Evolutionary conservation across 192 early-diverging fungal species (phyloP).

Genomic region (Dispira simplex): DNA sequence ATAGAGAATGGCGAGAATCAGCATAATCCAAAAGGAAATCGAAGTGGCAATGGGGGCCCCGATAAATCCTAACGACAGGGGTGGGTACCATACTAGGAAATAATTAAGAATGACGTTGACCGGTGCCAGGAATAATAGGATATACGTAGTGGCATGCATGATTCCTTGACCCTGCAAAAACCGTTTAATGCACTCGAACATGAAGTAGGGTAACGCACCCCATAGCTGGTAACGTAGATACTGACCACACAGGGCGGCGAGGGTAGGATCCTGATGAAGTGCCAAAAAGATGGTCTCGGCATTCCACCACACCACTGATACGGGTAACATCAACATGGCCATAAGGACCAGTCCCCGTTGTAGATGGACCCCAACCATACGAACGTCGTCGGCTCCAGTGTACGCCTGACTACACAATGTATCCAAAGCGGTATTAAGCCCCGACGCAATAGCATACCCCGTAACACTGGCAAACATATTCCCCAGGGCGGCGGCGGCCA

Average conservation of each 20-base stretch:
- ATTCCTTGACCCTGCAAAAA: constrained; percentile 68
- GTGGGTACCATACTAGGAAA: constrained; percentile 53
- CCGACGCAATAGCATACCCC: constrained; percentile 42
- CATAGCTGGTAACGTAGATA: constrained; percentile 50
- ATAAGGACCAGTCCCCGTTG: constrained; percentile 62
- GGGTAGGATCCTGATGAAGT: constrained; percentile 54
- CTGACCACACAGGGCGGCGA: constrained; percentile 37
- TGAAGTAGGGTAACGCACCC: constrained; percentile 65
- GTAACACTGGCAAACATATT: constrained; percentile 36
- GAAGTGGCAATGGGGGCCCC: constrained; percentile 74
- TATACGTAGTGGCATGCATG: constrained; percentile 65
- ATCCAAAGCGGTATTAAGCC: constrained; percentile 46
- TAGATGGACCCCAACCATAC: constrained; percentile 40
- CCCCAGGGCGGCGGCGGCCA: constrained; percentile 24
- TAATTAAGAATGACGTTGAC: constrained; percentile 68
- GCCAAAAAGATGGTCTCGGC: constrained; percentile 54
- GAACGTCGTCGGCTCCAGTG: constrained; percentile 38
- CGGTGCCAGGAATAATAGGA: constrained; percentile 51
- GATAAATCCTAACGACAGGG: constrained; percentile 52
- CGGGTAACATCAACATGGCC: constrained; percentile 43
- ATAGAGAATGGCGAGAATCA: constrained; percentile 47
- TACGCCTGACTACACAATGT: constrained; percentile 47
- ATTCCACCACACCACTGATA: constrained; percentile 50
- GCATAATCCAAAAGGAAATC: constrained; percentile 60
- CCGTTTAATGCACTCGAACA: constrained; percentile 76